phyloP scores from a whole-genome alignment of 1,284 basidiomycete genomes.

The Tilletiaria anomala region DNA sequence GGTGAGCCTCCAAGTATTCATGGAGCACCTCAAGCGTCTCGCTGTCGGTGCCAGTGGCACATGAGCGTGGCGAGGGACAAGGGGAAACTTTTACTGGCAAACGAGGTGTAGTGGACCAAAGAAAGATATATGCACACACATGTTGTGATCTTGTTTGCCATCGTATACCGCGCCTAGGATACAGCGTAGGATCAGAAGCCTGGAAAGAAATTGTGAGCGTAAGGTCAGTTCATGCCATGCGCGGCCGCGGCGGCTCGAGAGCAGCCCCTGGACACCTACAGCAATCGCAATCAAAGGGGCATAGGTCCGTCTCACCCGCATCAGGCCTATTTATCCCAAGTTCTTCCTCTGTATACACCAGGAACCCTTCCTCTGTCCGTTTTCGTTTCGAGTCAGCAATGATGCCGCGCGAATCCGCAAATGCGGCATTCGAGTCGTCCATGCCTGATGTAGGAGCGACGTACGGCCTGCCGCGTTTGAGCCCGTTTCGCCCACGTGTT shows the following conservation, averaged over 20 bases:
- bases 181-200: too few relatives aligned
- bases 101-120: too few relatives aligned
- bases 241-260: too few relatives aligned
- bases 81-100: too few relatives aligned
- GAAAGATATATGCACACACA: too few relatives aligned
- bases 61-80: background rate
- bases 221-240: too few relatives aligned
- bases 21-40: conserved; percentile 42
- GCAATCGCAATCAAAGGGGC: conserved; percentile 3
- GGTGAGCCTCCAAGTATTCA: conserved; percentile 40
- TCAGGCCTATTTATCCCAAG: background rate
- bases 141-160: too few relatives aligned
- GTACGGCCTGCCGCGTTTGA: background rate
- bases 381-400: background rate
- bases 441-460: background rate
- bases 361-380: conserved; percentile 2
- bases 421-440: conserved; percentile 1
- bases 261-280: conserved; percentile 1
- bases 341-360: conserved; percentile 1
- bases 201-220: too few relatives aligned
- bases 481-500: background rate
- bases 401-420: conserved; percentile 1
- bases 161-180: too few relatives aligned
- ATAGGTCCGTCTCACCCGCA: conserved; percentile 1
- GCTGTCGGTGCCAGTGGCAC: conserved; percentile 35